Base-by-base conservation (phyloP, 2,329 filamentous ascomycete species). In the Geosmithia flava region DNA sequence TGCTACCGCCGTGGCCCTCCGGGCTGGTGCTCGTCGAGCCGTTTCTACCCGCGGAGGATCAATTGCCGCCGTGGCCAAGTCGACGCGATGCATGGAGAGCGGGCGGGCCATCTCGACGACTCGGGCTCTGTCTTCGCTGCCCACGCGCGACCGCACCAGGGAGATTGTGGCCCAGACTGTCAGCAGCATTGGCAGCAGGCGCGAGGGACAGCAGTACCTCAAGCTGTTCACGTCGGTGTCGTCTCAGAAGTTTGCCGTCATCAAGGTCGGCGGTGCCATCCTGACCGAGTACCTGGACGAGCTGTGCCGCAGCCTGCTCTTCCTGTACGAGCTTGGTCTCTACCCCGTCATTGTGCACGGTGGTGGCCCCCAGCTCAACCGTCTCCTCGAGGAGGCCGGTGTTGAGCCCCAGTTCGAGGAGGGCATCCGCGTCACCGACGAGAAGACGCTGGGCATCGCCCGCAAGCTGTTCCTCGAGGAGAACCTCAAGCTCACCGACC, bases 191-290 rank as follows among this genome's bases (percentile, higher is more conserved):
- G 91, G 89, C 53, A 95, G 89, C 53, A 95, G 94, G 77, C 78
- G 91, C 52, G 91, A 98, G 71, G 88, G 94, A 53, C 87, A 96
- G 72, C 91, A 97, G 68, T 97, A 97, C 68, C 82, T 97, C 51
- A 93, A 90, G 55, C 89, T 97, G 65, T 98, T 98, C 75, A 93
- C 85, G 56, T 95, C 90, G 33, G 90, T 96, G 52, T 93, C 89
- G 43, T 95, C 89, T 37, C 90, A 97, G 71, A 89, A 95, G 62
- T 98, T 97, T 66, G 91, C 90, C 55, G 91, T 98, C 45, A 95
- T 98, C 68, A 98, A 98, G 74, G 91, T 97, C 49, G 93, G 91
- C 52, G 93, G 91, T 53, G 93, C 91, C 53, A 96, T 97, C 59
- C 78, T 98, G 59, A 95, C 88, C 51, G 90, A 97, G 63, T 85